phyloP scores from a whole-genome alignment of 2,329 filamentous ascomycete species.

The Exutisphaerella laricina region DNA sequence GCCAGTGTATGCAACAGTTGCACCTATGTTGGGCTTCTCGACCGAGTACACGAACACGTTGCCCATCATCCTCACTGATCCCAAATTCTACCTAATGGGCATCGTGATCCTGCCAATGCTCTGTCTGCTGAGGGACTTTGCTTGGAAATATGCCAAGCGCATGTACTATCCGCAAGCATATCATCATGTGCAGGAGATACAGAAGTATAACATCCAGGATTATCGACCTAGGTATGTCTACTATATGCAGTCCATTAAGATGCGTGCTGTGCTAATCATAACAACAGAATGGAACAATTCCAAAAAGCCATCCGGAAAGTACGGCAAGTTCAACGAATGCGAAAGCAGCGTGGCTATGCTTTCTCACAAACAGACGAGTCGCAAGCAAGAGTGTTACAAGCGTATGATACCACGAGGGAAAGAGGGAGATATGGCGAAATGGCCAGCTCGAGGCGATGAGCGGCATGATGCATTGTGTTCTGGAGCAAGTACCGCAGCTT shows the following conservation, averaged over 20 bases:
- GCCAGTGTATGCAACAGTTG: slow-evolving; percentile 78
- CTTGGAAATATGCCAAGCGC: slow-evolving; percentile 95
- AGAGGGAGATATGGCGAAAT: slow-evolving; percentile 95
- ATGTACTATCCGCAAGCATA: slow-evolving; percentile 97
- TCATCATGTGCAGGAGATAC: slow-evolving; percentile 98
- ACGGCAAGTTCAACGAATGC: slow-evolving; percentile 96
- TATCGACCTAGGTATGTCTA: slow-evolving; percentile 77
- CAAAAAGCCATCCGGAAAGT: slow-evolving; percentile 99
- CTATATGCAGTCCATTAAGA: not conserved
- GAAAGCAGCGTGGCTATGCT: slow-evolving; percentile 96
- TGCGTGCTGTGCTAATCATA: slow-evolving; percentile 12
- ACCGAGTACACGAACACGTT: slow-evolving; percentile 81
- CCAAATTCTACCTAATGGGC: slow-evolving; percentile 89
- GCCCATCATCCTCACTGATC: slow-evolving; percentile 70
- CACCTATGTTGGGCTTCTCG: slow-evolving; percentile 75
- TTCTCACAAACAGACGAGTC: slow-evolving; percentile 97
- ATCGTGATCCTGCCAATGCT: slow-evolving; percentile 69
- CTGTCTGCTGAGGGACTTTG: slow-evolving; percentile 81
- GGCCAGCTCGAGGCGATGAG: slow-evolving; percentile 50
- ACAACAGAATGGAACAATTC: slow-evolving; percentile 90
- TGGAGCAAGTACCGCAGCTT: not conserved
- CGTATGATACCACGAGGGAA: slow-evolving; percentile 92
- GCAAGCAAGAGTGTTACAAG: slow-evolving; percentile 89
- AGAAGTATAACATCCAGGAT: slow-evolving; percentile 99
- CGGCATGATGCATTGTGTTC: not conserved